phyloP scores from a whole-genome alignment of 2,329 filamentous ascomycete species.

The Aspergillus pseudotamarii region DNA sequence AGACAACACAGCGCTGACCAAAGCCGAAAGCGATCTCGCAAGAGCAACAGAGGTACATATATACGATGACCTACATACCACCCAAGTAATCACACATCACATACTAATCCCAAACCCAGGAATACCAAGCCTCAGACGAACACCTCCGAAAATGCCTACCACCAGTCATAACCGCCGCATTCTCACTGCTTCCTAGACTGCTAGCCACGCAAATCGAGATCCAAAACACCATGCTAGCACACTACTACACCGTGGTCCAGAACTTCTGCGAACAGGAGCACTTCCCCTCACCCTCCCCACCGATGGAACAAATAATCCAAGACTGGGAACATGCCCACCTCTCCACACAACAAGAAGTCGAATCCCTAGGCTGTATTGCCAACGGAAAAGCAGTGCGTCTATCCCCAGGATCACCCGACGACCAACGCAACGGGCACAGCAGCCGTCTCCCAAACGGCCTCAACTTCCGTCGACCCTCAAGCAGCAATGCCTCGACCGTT shows the following conservation, averaged over 20 bases:
- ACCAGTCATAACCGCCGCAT: constrained; percentile 68
- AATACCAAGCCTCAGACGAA: constrained; percentile 75
- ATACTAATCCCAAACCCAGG: constrained; percentile 45
- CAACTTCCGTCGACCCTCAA: constrained; percentile 38
- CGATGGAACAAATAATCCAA: constrained; percentile 70
- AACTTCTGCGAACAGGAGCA: constrained; percentile 70
- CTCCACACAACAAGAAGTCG: constrained; percentile 66
- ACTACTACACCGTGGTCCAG: constrained; percentile 77
- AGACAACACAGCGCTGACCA: constrained; percentile 71
- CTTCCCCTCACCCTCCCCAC: constrained; percentile 72
- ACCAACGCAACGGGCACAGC: constrained; percentile 40
- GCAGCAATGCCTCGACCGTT: constrained; percentile 23
- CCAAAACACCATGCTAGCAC: constrained; percentile 74
- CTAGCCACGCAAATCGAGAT: constrained; percentile 72
- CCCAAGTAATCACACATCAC: neutral
- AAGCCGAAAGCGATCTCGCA: constrained; percentile 71
- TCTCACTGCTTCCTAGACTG: constrained; percentile 73
- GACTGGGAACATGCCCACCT: constrained; percentile 67
- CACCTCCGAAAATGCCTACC: constrained; percentile 73
- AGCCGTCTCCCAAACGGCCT: constrained; percentile 39
- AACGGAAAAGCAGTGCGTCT: constrained; percentile 61
- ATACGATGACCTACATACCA: constrained; percentile 15
- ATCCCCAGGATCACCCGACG: constrained; percentile 15
- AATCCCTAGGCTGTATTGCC: constrained; percentile 65
- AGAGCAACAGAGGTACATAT: constrained; percentile 62